Base-by-base conservation (phyloP, 2,329 filamentous ascomycete genomes). In the Hypoxylon rubiginosum region DNA sequence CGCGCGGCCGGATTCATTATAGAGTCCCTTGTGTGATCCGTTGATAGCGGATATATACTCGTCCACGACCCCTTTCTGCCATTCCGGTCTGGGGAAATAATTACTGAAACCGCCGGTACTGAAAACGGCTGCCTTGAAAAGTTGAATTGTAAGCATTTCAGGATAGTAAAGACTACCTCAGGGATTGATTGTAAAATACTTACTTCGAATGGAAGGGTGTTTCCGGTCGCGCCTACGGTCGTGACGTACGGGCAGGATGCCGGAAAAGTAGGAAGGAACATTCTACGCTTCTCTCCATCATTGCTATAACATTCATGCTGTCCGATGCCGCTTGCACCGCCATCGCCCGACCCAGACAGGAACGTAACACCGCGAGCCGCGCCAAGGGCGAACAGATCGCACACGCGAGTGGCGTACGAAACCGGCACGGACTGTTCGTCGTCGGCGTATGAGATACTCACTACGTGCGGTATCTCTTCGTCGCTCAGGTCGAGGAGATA, bases 401-500 rank as follows among this genome's bases (percentile, higher is more conserved):
- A 91, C 7, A 86, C 85, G n/a, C 83, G 80, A 43, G 81, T 81
- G 10, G 87, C 84, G 71, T 90, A 91, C 5, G 82, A 80, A 9
- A 76, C 72, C 0, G 89, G 88, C 0, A 91, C 82, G 2, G 82
- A 85, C 74, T 87, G 87, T 75, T 91, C 90, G 26, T 88, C 81
- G 66, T 91, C 89, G 17, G 86, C 88, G 70, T 92, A 92, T 0
- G 88, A 91, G 11, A 86, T 88, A 36, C 83, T 84, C 49, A 92
- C 81, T 11, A 90, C 84, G 1, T 86, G 83, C 0, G 90, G 88
- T 1, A 91, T 78, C n/a, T 84, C 76, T 0, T 81, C 76, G 50
- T 86, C 82, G 9, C 81, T 75, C 49, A 87, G 82, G 39, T 78
- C 74, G 0, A 90, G 80, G 4, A 91, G 77, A 74, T 87, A 86